phyloP scores from a whole-genome alignment of 169 alveolate species.

The Cryptosporidium sp. region DNA sequence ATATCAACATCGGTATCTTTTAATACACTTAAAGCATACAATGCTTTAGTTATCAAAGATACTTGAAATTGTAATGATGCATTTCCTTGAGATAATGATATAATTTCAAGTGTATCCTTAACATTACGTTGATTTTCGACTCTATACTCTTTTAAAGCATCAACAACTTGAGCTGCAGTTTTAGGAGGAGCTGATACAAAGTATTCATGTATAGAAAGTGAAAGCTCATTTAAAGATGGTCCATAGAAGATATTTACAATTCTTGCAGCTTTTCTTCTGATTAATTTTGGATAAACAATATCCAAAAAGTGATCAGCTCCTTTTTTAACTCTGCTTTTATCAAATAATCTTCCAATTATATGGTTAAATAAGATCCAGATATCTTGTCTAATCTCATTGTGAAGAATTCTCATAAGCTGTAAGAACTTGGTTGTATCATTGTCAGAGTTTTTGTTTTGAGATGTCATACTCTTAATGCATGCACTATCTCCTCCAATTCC shows the following conservation, averaged over 20 bases:
- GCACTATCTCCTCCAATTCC: not conserved
- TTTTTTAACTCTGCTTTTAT: conserved; percentile 71
- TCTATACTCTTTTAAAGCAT: conserved; percentile 76
- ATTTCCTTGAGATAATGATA: conserved; percentile 77
- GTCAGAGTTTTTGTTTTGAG: not conserved
- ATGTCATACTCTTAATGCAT: not conserved
- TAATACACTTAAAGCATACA: conserved; percentile 75
- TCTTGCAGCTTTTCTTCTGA: conserved; percentile 77
- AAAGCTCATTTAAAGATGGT: conserved; percentile 70
- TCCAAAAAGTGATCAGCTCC: conserved; percentile 79
- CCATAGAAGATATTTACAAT: conserved; percentile 76
- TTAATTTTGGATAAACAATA: conserved; percentile 76
- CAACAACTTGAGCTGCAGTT: conserved; percentile 80
- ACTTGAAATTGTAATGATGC: conserved; percentile 79
- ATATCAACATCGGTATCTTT: conserved; percentile 65
- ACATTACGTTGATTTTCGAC: conserved; percentile 76
- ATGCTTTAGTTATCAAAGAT: conserved; percentile 76
- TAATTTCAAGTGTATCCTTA: conserved; percentile 66
- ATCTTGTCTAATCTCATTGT: conserved; percentile 79
- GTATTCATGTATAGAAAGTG: conserved; percentile 70
- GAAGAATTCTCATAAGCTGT: conserved; percentile 77
- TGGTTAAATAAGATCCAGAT: conserved; percentile 77
- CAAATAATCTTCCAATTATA: conserved; percentile 77
- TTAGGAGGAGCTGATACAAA: conserved; percentile 76
- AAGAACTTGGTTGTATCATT: conserved; percentile 55